Evolutionary conservation across 331 rosid species (phyloP).

Genomic region (Phaseolus coccineus): DNA sequence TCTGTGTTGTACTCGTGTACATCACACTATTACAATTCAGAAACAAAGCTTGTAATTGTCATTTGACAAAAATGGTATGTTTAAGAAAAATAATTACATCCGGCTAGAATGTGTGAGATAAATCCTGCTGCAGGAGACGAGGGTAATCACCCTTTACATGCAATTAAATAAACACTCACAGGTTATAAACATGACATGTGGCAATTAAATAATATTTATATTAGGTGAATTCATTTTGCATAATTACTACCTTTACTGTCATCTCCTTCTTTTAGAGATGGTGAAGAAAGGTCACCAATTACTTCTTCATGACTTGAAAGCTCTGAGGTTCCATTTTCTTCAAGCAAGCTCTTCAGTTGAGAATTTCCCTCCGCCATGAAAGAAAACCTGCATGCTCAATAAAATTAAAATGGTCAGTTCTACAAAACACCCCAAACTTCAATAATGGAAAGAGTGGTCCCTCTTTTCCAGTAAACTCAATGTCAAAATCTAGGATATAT

Average conservation of each 20-base stretch:
- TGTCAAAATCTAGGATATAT: neutral
- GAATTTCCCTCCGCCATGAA: slow-evolving; percentile 58
- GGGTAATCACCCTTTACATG: neutral
- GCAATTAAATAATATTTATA: slow-evolving; percentile 3
- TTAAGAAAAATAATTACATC: neutral
- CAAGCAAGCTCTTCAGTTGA: slow-evolving; percentile 39
- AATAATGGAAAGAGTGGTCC: neutral
- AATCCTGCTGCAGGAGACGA: neutral
- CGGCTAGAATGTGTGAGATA: neutral
- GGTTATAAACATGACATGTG: neutral
- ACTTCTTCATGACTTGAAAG: slow-evolving; percentile 46
- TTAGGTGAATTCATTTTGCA: neutral
- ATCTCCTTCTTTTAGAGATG: slow-evolving; percentile 57
- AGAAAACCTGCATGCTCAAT: slow-evolving; percentile 37
- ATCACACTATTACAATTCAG: no score
- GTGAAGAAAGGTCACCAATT: slow-evolving; percentile 47
- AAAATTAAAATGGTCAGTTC: neutral
- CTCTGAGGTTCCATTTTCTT: slow-evolving; percentile 54
- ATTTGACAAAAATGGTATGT: no score
- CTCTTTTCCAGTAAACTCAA: neutral
- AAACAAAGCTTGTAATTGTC: no score
- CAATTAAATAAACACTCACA: neutral
- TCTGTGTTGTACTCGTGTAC: no score
- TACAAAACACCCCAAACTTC: neutral
- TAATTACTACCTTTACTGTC: slow-evolving; percentile 59